Evolutionary conservation across 1,139 yeast genomes (phyloP), one percentile per base, ranked within the genome.

Genomic region (Blastobotrys capitulatus): DNA sequence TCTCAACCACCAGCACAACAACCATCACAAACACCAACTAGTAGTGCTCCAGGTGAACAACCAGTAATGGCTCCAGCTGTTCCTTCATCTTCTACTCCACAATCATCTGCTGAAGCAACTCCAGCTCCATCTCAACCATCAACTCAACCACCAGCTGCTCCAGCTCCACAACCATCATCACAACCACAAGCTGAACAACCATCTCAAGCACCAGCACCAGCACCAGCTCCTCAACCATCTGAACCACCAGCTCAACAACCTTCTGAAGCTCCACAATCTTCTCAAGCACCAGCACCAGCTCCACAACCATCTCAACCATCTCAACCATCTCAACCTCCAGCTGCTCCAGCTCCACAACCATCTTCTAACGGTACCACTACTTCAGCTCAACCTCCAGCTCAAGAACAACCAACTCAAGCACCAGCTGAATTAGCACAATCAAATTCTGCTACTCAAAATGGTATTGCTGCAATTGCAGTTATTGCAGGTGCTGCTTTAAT

Each of bases 91-190:
- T 15, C 16, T 5, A 15, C 16, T 15, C 36, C 36, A 32, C 4
- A 15, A 7, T 5, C 18, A 4, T 18, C 38, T 7, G 22, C 38
- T 9, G 7, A 18, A 15, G 13, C 38, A 4, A 42, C 57, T 41
- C 18, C 56, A n/a, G 42, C 31, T 29, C 44, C 46, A 29, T 26
- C 29, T 26, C n/a, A n/a, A n/a, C n/a, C n/a, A 22, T 22, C 25
- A 22, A 5, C 25, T 22, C 6, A 4, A 5, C 25, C 25, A 5
- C 7, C 25, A 22, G 4, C 25, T 22, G 25, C 25, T 7, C 25
- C 25, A 22, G 25, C 25, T 22, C 6, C 25, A 5, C 32, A 29
- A 13, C 32, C 32, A 29, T 13, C 32, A 6, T 13, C 32, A 6
- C 10, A 6, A 29, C 32, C 32, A 29, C 9, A 6, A 29, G 32